A percentile compares a stretch with the other conserved stretches of the same genome.
phyloP scores from a whole-genome alignment of 192 early-diverging fungal genomes.

The Coemansia furcata region DNA sequence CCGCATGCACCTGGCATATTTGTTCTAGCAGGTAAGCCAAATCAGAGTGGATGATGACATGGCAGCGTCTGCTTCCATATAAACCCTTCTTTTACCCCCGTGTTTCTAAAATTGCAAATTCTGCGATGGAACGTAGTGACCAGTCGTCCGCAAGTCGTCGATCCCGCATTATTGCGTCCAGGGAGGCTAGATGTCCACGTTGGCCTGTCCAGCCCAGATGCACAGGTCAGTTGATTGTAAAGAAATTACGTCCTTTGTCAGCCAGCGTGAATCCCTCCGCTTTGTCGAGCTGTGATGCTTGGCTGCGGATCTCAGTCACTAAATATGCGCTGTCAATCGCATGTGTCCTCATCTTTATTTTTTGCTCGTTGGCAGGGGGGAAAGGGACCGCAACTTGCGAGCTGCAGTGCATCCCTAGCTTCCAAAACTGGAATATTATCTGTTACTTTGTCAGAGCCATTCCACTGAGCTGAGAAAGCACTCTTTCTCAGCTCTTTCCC shows the following conservation, averaged over 20 bases:
- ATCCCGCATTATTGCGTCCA: slow-evolving; percentile 79
- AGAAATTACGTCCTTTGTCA: not conserved
- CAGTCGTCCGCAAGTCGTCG: slow-evolving; percentile 68
- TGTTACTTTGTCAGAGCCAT: not conserved
- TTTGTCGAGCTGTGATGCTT: not conserved
- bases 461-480: not conserved
- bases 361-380: slow-evolving; percentile 10
- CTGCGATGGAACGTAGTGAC: slow-evolving; percentile 58
- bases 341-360: slow-evolving; percentile 3
- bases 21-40: slow-evolving; percentile 63
- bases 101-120: not conserved
- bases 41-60: not conserved
- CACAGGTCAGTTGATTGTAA: slow-evolving; percentile 35
- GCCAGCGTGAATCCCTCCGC: not conserved
- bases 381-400: not conserved
- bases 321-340: not conserved
- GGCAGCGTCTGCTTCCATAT: not conserved
- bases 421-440: not conserved
- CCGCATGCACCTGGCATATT: slow-evolving; percentile 55
- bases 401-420: not conserved
- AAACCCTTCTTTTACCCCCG: not conserved
- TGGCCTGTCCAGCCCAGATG: slow-evolving; percentile 60
- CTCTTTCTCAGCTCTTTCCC: not conserved
- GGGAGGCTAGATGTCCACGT: slow-evolving; percentile 82
- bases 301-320: not conserved